A percentile compares a stretch with the other conserved stretches of the same genome.
Conservation (phyloP, 1,284 basidiomycete genomes). For the Rhodotorula sp. region DNA sequence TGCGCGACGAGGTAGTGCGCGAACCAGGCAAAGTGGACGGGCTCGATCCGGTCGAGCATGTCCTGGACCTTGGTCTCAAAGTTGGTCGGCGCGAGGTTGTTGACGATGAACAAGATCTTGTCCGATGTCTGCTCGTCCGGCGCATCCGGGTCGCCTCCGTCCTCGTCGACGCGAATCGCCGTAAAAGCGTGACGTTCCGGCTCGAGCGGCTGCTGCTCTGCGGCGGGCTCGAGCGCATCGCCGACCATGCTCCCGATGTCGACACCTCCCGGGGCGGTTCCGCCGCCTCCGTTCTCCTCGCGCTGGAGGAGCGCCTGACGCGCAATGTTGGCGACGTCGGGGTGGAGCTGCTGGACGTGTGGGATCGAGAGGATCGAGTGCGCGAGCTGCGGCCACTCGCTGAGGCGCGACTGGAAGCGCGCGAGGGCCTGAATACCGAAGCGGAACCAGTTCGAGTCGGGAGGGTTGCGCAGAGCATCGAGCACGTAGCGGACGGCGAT, state of each 20-base stretch:
- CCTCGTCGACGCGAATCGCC: slow-evolving; percentile 57
- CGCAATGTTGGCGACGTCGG: slow-evolving; percentile 74
- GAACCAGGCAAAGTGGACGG: slow-evolving; percentile 87
- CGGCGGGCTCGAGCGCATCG: not conserved
- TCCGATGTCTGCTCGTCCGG: slow-evolving; percentile 89
- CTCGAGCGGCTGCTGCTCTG: slow-evolving; percentile 34
- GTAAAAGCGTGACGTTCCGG: slow-evolving; percentile 59
- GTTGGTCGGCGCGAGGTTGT: slow-evolving; percentile 93
- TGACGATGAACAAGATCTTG: slow-evolving; percentile 95
- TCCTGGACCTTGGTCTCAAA: slow-evolving; percentile 82
- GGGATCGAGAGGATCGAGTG: slow-evolving; percentile 84
- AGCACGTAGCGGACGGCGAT: slow-evolving; percentile 97
- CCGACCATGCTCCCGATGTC: slow-evolving; percentile 13
- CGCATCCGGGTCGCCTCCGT: slow-evolving; percentile 55
- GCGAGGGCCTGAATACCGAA: slow-evolving; percentile 90
- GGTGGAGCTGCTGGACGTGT: slow-evolving; percentile 79
- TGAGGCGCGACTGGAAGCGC: slow-evolving; percentile 80
- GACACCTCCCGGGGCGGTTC: not conserved
- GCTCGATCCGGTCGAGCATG: slow-evolving; percentile 75
- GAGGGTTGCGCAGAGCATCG: slow-evolving; percentile 84
- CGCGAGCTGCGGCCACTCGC: slow-evolving; percentile 92
- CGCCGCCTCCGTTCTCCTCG: slow-evolving; percentile 43
- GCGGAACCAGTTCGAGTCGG: slow-evolving; percentile 89
- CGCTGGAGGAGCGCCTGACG: slow-evolving; percentile 62
- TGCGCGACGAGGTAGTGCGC: slow-evolving; percentile 96